These are phyloP conservation scores for Nissolia schottii DNA, from an alignment of 306 rosid species.

Conservation along the genomic window DNA sequence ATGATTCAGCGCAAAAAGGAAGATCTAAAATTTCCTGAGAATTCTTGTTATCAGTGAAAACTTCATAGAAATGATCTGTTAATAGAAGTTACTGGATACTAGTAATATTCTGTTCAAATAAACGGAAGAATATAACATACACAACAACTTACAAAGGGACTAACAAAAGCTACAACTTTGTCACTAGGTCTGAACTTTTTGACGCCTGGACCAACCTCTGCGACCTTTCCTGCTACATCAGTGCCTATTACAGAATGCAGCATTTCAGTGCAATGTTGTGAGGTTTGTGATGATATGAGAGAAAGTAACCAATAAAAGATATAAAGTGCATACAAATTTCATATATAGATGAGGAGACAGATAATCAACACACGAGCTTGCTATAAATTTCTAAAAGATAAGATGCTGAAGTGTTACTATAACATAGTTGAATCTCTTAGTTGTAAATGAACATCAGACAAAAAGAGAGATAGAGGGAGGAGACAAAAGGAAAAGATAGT, in stretches of 20 bases:
- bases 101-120: not conserved
- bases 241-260: constrained; percentile 38
- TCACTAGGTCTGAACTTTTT: constrained; percentile 55
- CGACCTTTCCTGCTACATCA: constrained; percentile 70
- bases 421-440: not conserved
- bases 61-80: not conserved
- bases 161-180: constrained; percentile 51
- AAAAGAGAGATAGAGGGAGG: not conserved
- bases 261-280: not conserved
- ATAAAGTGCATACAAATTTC: not conserved
- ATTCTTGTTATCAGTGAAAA: not conserved
- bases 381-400: not conserved
- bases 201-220: constrained; percentile 55
- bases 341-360: not conserved
- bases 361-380: not conserved
- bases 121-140: not conserved
- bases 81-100: not conserved
- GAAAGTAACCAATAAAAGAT: not conserved
- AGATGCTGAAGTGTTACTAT: not conserved
- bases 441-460: not conserved
- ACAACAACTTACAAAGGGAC: constrained; percentile 31
- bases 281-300: not conserved
- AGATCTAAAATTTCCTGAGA: not conserved
- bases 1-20: not conserved
- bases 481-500: constrained; percentile 24